Evolutionary conservation across 2,329 filamentous ascomycete species (phyloP).

Genomic region (Pseudogymnoascus sp.): DNA sequence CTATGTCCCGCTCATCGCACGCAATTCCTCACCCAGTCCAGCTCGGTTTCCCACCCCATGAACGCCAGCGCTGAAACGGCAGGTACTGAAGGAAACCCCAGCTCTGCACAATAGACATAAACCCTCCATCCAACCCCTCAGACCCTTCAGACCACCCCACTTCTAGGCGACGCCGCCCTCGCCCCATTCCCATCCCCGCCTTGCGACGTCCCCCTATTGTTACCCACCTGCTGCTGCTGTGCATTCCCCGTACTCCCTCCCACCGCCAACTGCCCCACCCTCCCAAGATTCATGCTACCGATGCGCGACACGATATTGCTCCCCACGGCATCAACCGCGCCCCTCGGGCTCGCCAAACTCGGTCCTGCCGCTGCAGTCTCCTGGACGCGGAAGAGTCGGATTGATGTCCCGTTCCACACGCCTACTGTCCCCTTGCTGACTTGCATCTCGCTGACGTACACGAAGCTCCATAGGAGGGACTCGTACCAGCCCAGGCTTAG

Average conservation of each 20-base stretch:
- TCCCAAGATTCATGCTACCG: constrained; percentile 50
- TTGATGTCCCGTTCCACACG: constrained; percentile 85
- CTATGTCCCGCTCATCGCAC: background rate
- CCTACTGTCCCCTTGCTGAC: constrained; percentile 79
- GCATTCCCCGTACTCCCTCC: constrained; percentile 22
- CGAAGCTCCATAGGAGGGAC: constrained; percentile 84
- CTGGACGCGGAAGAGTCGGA: constrained; percentile 84
- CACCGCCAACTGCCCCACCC: constrained; percentile 17
- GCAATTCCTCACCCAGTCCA: background rate
- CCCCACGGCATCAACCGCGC: constrained; percentile 87
- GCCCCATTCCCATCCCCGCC: constrained; percentile 15
- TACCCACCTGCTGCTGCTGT: constrained; percentile 19
- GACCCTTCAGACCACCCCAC: background rate
- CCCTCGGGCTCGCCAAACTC: constrained; percentile 72
- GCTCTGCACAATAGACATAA: background rate
- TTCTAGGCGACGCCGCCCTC: constrained; percentile 1
- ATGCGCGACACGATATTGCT: constrained; percentile 83
- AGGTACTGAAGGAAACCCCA: constrained; percentile 9
- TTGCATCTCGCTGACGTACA: constrained; percentile 86
- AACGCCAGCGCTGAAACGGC: constrained; percentile 14
- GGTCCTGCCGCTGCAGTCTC: constrained; percentile 73
- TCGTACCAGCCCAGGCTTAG: constrained; percentile 93
- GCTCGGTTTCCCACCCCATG: constrained; percentile 6
- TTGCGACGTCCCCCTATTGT: constrained; percentile 13
- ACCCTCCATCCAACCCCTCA: background rate